Base-by-base conservation (phyloP, 2,329 filamentous ascomycete species). In the Neonectria hederae region DNA sequence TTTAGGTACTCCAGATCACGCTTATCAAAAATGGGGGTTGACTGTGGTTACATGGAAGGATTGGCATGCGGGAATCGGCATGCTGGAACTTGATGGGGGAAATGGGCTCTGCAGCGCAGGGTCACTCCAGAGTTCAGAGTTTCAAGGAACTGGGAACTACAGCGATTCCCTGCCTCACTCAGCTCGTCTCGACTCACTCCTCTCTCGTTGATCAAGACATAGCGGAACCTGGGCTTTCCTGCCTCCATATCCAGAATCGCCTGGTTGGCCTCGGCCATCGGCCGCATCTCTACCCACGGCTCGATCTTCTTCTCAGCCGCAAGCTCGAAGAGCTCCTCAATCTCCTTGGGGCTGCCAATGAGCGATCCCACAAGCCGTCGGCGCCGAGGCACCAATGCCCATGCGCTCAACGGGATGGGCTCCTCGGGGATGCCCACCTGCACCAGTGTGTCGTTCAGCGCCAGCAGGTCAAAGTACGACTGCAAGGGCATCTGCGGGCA, bases 391-490 rank as follows among this genome's bases (percentile, higher is more conserved):
- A 70, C 67, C 14, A 70, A 21, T 0, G 67, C 66, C 42, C 69
- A 72, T 0, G 60, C 62, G 42, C 65, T 69, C 30, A 71, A 26
- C 22, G 69, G 63, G 62, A 71, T 11, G 42, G 65, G 54, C 6
- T 69, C 69, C 1, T 72, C 88, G 0, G 88, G 87, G 5, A 84
- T 83, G 6, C 88, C 88, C 22, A 91, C 83, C 74, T 89, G 86
- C 55, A 90, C 83, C 70, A 90, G 86, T 2, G 80, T 81, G 5
- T 88, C 87, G 58, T 86, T 82, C 6, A 83, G 76, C 54, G 83
- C 81, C 8, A 90, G 77, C 1, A 73, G 64, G 0, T 63, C 63
- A 1, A 73, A 56, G 14, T 73, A 73, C 4, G 66, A 52, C 0
- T 62, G 32, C 5, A 69, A 54, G 2, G 69, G 71, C 68, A 72